Conservation (phyloP, 2,329 filamentous ascomycete genomes). For the Clathrospora elynae region DNA sequence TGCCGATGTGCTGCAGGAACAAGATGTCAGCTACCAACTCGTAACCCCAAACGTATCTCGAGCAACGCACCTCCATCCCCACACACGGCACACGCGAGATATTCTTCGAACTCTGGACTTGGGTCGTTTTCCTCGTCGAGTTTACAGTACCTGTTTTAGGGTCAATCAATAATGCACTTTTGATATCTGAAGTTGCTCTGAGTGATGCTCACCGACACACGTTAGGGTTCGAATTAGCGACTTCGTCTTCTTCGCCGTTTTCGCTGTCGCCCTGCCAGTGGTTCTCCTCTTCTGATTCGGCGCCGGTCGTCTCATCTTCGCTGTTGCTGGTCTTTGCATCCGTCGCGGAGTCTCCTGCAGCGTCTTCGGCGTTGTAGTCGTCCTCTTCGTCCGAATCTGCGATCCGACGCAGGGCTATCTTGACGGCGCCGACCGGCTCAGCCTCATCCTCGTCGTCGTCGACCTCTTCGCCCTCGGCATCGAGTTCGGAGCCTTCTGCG, state of each 20-base stretch:
- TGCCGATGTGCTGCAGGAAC: slow-evolving; percentile 78
- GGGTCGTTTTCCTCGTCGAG: slow-evolving; percentile 83
- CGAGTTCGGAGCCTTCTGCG: slow-evolving; percentile 51
- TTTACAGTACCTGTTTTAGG: slow-evolving; percentile 71
- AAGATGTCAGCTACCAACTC: slow-evolving; percentile 48
- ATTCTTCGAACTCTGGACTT: slow-evolving; percentile 78
- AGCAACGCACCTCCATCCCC: slow-evolving; percentile 76
- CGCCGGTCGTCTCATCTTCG: slow-evolving; percentile 47
- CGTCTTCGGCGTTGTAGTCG: slow-evolving; percentile 49
- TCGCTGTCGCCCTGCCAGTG: slow-evolving; percentile 60
- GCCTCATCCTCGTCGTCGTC: slow-evolving; percentile 61
- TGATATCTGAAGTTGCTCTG: slow-evolving; percentile 14
- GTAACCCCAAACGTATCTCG: slow-evolving; percentile 32
- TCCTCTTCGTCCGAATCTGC: slow-evolving; percentile 49
- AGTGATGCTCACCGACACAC: slow-evolving; percentile 65
- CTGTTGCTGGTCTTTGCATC: slow-evolving; percentile 48
- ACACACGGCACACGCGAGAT: slow-evolving; percentile 76
- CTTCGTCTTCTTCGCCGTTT: slow-evolving; percentile 63
- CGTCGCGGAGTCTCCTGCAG: slow-evolving; percentile 44
- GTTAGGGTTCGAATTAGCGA: slow-evolving; percentile 58
- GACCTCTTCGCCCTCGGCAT: slow-evolving; percentile 51
- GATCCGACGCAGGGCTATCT: slow-evolving; percentile 41
- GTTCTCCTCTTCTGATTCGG: slow-evolving; percentile 62
- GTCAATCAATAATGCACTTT: slow-evolving; percentile 19
- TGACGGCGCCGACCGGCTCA: slow-evolving; percentile 51